Conservation (phyloP, 1,284 basidiomycete species). For the Sporisorium scitamineum region DNA sequence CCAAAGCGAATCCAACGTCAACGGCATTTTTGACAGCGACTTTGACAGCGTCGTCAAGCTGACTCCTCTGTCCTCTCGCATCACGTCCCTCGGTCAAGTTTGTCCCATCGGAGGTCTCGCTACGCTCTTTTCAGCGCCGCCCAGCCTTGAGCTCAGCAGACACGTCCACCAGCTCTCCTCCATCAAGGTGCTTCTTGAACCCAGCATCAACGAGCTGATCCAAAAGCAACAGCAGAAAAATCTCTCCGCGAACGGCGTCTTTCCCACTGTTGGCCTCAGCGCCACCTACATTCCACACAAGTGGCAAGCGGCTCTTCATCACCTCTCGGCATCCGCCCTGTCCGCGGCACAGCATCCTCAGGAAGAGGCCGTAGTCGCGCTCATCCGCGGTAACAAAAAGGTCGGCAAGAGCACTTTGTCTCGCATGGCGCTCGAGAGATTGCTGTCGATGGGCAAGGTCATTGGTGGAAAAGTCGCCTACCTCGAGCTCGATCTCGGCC, state of each 20-base stretch:
- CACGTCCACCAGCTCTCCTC: conserved; percentile 26
- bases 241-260: conserved; percentile 8
- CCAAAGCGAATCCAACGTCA: neutral
- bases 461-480: conserved; percentile 78
- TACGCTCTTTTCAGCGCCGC: conserved; percentile 27
- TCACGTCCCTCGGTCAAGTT: conserved; percentile 33
- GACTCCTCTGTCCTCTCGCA: conserved; percentile 24
- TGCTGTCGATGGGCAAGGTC: conserved; percentile 74
- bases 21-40: neutral
- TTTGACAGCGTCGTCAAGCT: conserved; percentile 40
- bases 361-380: conserved; percentile 63
- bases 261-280: conserved; percentile 27
- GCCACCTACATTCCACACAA: conserved; percentile 44
- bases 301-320: conserved; percentile 32
- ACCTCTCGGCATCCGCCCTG: conserved; percentile 13
- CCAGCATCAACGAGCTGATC: conserved; percentile 9
- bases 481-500: conserved; percentile 91
- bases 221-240: conserved; percentile 20
- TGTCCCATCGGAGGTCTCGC: conserved; percentile 39
- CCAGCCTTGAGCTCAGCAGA: conserved; percentile 28
- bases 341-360: conserved; percentile 34
- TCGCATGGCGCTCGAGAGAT: conserved; percentile 78
- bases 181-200: conserved; percentile 35
- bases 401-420: conserved; percentile 91
- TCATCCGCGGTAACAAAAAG: conserved; percentile 87